phyloP scores from a whole-genome alignment of 2,329 filamentous ascomycete species.

The Aspergillus ruber region DNA sequence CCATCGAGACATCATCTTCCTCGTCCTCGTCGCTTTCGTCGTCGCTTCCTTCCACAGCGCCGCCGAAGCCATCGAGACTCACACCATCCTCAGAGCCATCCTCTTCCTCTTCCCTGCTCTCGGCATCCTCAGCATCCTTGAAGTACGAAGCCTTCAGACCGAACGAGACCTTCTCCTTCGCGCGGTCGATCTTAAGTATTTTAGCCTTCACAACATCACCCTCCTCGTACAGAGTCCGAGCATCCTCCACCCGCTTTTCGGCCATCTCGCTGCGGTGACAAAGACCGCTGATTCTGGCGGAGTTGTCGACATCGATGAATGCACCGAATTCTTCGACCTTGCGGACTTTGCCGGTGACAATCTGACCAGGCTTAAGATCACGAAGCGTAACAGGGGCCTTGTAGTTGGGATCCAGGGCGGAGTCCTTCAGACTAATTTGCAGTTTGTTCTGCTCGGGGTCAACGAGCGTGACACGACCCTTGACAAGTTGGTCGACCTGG shows the following conservation, averaged over 20 bases:
- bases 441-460: constrained; percentile 64
- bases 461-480: constrained; percentile 71
- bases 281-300: constrained; percentile 81
- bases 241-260: constrained; percentile 72
- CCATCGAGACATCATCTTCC: constrained; percentile 32
- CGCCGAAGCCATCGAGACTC: constrained; percentile 24
- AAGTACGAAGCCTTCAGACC: constrained; percentile 92
- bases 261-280: constrained; percentile 92
- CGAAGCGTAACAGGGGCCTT: constrained; percentile 64
- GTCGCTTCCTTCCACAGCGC: constrained; percentile 31
- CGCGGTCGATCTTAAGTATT: constrained; percentile 68
- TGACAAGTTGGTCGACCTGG: constrained; percentile 82
- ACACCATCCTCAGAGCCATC: constrained; percentile 29
- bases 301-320: constrained; percentile 84
- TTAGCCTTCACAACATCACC: constrained; percentile 92
- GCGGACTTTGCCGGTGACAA: constrained; percentile 82
- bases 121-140: constrained; percentile 49
- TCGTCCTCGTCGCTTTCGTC: constrained; percentile 29
- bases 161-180: constrained; percentile 76
- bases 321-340: constrained; percentile 94
- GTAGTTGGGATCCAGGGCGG: constrained; percentile 73
- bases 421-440: constrained; percentile 81
- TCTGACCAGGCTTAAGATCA: constrained; percentile 72
- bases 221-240: constrained; percentile 81
- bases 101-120: constrained; percentile 42